Evolutionary conservation across 1,284 basidiomycete species (phyloP).

Genomic region (Paramarasmius palmivorus): DNA sequence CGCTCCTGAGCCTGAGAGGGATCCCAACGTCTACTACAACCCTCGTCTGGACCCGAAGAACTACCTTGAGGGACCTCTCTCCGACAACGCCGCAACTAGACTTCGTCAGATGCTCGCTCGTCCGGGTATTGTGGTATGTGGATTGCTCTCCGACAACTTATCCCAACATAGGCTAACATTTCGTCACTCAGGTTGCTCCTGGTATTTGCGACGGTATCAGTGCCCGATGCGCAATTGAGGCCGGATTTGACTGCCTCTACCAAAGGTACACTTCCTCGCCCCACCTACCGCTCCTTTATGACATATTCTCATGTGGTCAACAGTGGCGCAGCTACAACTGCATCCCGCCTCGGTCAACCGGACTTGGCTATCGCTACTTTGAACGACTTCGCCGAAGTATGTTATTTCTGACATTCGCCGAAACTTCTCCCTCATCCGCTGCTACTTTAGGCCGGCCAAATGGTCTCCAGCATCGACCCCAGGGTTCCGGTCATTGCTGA

Average conservation of each 20-base stretch:
- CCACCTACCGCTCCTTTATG: not conserved
- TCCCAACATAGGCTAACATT: not conserved
- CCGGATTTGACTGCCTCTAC: conserved; percentile 76
- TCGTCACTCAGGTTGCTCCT: conserved; percentile 55
- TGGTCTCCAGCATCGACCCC: conserved; percentile 69
- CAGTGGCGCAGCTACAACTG: conserved; percentile 60
- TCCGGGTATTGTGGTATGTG: conserved; percentile 72
- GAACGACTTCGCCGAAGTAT: conserved; percentile 71
- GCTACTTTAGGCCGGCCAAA: conserved; percentile 42
- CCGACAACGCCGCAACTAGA: conserved; percentile 66
- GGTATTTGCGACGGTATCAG: conserved; percentile 84
- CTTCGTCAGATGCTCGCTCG: conserved; percentile 76
- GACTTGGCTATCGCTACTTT: conserved; percentile 82
- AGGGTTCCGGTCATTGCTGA: conserved; percentile 76
- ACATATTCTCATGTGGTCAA: not conserved
- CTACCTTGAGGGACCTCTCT: conserved; percentile 67
- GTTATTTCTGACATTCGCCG: conserved; percentile 11
- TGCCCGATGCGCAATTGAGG: conserved; percentile 75
- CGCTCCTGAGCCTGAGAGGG: conserved; percentile 8
- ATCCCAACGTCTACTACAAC: conserved; percentile 46
- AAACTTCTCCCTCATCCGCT: not conserved
- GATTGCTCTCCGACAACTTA: not conserved
- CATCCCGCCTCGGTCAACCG: conserved; percentile 72
- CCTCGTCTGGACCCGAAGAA: conserved; percentile 67
- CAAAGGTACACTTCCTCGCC: conserved; percentile 44